A percentile compares a stretch with the other conserved stretches of the same genome.
Conservation (phyloP, 495 filamentous ascomycete species). For the Penicillium steckii region DNA sequence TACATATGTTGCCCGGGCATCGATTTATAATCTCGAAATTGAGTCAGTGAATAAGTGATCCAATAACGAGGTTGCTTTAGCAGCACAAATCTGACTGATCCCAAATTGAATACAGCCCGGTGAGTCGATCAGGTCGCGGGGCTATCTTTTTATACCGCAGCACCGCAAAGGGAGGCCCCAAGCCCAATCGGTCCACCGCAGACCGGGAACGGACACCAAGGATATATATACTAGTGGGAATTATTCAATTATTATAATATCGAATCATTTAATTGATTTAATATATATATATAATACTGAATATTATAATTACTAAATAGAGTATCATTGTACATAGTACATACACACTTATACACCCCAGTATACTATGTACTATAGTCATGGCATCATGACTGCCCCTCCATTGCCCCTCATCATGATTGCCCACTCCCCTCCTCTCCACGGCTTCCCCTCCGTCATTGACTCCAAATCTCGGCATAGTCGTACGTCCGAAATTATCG, state of each 20-base stretch:
- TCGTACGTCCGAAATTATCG: slow-evolving; percentile 6
- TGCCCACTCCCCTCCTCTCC: not conserved
- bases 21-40: not conserved
- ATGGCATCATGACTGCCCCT: not conserved
- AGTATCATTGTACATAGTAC: no score
- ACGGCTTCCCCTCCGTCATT: not conserved
- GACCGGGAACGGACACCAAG: not conserved
- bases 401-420: not conserved
- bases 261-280: not conserved
- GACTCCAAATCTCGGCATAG: slow-evolving; percentile 2
- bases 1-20: no score
- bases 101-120: no score
- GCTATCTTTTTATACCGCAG: slow-evolving; percentile 10
- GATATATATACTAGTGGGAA: not conserved
- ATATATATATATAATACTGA: not conserved
- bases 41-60: no score
- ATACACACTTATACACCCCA: no score
- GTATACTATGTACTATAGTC: not conserved
- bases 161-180: slow-evolving; percentile 1
- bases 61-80: not conserved
- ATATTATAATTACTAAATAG: no score
- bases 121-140: slow-evolving; percentile 28
- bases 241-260: not conserved
- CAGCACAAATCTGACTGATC: slow-evolving; percentile 14
- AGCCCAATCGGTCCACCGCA: slow-evolving; percentile 26